phyloP scores from a whole-genome alignment of 179 eudicot species.

The Actinidia arguta region DNA sequence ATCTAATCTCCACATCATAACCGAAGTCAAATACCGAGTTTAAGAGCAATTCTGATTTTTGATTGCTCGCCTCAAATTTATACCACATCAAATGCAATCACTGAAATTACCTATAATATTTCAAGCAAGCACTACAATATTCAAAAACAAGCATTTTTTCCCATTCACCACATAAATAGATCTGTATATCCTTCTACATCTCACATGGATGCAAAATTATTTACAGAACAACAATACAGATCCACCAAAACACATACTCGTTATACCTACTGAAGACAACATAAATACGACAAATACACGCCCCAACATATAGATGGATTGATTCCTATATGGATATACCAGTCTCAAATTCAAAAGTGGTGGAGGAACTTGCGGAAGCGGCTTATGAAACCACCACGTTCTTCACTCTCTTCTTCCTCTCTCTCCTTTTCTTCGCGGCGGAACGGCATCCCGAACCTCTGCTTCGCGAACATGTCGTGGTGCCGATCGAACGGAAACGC shows the following conservation, averaged over 20 bases:
- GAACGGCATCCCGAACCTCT: constrained; percentile 8
- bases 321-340: too few species aligned
- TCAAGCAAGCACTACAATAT: not conserved
- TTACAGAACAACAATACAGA: constrained; percentile 10
- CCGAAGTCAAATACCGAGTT: too few species aligned
- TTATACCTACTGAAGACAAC: not conserved
- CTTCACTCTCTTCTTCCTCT: not conserved
- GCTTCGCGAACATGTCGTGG: constrained; percentile 4
- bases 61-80: too few species aligned
- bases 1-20: too few species aligned
- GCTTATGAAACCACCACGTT: constrained; percentile 9
- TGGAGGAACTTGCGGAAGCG: constrained; percentile 33
- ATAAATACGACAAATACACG: not conserved
- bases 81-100: too few species aligned
- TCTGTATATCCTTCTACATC: constrained; percentile 14
- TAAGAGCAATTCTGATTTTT: too few species aligned
- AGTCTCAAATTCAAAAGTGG: not conserved
- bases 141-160: not conserved
- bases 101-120: too few species aligned
- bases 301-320: not conserved
- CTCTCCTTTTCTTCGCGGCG: not conserved
- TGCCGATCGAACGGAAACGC: constrained; percentile 17
- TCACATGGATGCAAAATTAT: constrained; percentile 18
- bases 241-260: not conserved
- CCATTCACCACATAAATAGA: not conserved